These are phyloP conservation scores for Ophiostoma angusticollis DNA, from an alignment of 2,329 filamentous ascomycete genomes.

Conservation along the genomic window DNA sequence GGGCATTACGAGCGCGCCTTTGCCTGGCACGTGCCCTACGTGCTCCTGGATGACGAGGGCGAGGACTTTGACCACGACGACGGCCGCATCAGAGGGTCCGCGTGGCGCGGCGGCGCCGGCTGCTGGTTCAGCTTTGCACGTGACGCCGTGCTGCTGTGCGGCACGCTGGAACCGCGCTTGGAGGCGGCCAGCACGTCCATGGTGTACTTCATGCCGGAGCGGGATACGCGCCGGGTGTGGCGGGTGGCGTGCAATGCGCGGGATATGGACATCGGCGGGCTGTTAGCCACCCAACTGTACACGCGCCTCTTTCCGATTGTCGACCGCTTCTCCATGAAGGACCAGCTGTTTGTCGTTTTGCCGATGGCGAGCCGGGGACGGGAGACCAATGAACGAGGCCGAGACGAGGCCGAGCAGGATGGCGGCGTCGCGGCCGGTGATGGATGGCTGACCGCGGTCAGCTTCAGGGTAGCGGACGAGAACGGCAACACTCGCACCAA, in stretches of 20 bases:
- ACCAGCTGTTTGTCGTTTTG: conserved; percentile 23
- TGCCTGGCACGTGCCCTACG: conserved; percentile 31
- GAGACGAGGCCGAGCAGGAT: too few relatives aligned
- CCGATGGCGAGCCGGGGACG: conserved; percentile 13
- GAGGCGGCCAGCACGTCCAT: conserved; percentile 34
- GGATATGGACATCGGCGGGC: conserved; percentile 30
- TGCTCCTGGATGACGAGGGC: conserved; percentile 17
- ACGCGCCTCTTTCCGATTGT: conserved; percentile 35
- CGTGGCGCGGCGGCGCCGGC: conserved; percentile 5
- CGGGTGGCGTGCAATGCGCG: conserved; percentile 31
- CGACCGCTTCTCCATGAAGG: conserved; percentile 28
- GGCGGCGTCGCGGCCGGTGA: too few relatives aligned
- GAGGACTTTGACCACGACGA: conserved; percentile 3
- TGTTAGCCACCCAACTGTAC: conserved; percentile 33
- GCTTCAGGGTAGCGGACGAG: conserved; percentile 8
- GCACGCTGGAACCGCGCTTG: conserved; percentile 36
- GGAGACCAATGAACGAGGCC: neutral
- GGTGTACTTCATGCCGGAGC: conserved; percentile 32
- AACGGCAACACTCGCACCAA: conserved; percentile 6
- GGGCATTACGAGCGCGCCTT: conserved; percentile 34
- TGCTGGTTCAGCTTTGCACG: conserved; percentile 34
- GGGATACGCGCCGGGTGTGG: conserved; percentile 30
- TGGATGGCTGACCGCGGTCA: neutral
- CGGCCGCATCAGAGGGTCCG: too few relatives aligned
- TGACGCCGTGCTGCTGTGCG: conserved; percentile 34